phyloP scores from a whole-genome alignment of 2,329 filamentous ascomycete genomes.

The Tolypocladium ovalisporum region DNA sequence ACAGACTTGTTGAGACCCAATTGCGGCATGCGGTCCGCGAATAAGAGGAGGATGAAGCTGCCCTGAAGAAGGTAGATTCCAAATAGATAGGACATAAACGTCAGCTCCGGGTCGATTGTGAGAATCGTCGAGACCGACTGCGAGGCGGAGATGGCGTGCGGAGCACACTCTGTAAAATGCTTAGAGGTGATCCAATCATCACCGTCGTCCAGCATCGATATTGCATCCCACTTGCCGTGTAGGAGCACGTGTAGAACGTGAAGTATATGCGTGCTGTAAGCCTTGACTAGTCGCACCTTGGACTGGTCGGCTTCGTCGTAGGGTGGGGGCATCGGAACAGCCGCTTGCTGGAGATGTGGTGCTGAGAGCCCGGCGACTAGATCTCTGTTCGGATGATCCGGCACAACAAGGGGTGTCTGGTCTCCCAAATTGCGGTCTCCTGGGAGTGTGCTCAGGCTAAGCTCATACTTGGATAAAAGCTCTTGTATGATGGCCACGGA shows the following conservation, averaged over 20 bases:
- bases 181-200: slow-evolving; percentile 37
- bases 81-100: slow-evolving; percentile 41
- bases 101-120: slow-evolving; percentile 34
- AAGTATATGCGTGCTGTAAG: slow-evolving; percentile 35
- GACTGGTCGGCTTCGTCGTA: slow-evolving; percentile 14
- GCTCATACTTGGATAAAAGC: slow-evolving; percentile 26
- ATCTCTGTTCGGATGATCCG: background rate
- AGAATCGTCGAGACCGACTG: slow-evolving; percentile 34
- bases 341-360: background rate
- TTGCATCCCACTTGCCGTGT: slow-evolving; percentile 37
- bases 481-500: slow-evolving; percentile 23
- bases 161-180: slow-evolving; percentile 32
- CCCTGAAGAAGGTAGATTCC: slow-evolving; percentile 41
- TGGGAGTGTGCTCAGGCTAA: slow-evolving; percentile 22
- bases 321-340: background rate
- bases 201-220: slow-evolving; percentile 35
- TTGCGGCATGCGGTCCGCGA: slow-evolving; percentile 37
- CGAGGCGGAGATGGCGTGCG: slow-evolving; percentile 34
- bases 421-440: slow-evolving; percentile 9
- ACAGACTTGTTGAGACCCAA: slow-evolving; percentile 32
- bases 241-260: slow-evolving; percentile 37
- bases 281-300: slow-evolving; percentile 28
- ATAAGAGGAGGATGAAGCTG: slow-evolving; percentile 36
- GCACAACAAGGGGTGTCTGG: slow-evolving; percentile 1
- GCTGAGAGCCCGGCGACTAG: slow-evolving; percentile 6